These are phyloP conservation scores for Ogataea chonburiensis DNA, from an alignment of 805 yeast species.

Conservation along the genomic window DNA sequence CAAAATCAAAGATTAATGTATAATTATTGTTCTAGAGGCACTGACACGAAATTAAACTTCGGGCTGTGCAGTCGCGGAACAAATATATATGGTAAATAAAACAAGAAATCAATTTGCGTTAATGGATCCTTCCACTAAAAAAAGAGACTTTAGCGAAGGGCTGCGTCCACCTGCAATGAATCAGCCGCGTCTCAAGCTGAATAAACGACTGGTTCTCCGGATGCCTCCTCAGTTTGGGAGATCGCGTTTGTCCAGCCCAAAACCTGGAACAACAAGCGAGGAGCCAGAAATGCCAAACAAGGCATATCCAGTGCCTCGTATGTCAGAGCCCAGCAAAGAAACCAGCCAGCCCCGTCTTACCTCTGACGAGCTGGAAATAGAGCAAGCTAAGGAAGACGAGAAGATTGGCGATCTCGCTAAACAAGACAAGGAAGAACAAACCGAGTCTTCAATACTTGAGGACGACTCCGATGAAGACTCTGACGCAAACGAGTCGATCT, in stretches of 20 bases:
- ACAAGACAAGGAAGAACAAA: conserved; percentile 6
- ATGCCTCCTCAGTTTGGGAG: conserved; percentile 19
- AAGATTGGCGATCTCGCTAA: background rate
- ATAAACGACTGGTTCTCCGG: conserved; percentile 20
- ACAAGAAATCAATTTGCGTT: conserved; percentile 2
- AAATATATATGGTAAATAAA: conserved; percentile 1
- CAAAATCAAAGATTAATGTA: conserved; percentile 3
- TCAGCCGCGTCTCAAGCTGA: conserved; percentile 16
- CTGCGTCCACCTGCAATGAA: conserved; percentile 8
- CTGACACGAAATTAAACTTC: background rate
- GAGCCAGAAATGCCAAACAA: conserved; percentile 1
- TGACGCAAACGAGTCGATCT: conserved; percentile 13
- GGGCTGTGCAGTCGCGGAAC: conserved; percentile 5
- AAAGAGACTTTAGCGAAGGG: conserved; percentile 16
- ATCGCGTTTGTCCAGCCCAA: conserved; percentile 2
- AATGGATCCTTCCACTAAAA: conserved; percentile 17
- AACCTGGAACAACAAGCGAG: conserved; percentile 4
- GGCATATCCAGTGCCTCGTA: background rate
- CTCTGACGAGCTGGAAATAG: conserved; percentile 16
- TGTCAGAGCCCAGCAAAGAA: background rate
- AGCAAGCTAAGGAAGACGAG: conserved; percentile 1
- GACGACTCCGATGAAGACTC: conserved; percentile 5
- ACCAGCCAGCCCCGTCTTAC: conserved; percentile 6
- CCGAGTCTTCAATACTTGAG: conserved; percentile 2
- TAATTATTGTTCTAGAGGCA: too few species aligned